Base-by-base conservation (phyloP, 2,329 filamentous ascomycete species). In the Microthyrium microscopicum region DNA sequence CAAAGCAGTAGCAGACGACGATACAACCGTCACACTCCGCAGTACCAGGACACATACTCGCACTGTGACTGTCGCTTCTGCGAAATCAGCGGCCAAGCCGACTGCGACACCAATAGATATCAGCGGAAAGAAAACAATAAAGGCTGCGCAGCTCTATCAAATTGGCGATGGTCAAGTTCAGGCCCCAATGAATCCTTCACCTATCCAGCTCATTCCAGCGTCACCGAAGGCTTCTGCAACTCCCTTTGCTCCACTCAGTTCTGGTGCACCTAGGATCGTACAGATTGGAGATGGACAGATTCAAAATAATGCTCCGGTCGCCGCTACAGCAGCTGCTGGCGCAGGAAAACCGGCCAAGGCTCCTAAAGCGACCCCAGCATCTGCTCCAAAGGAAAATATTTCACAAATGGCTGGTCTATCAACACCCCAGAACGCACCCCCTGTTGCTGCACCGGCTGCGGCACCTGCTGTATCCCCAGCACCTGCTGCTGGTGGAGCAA, bases 81-180 rank as follows among this genome's bases (percentile, higher is more conserved):
- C 22, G 27, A 29, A 15, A 15, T 9, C 27, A 17, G 15, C 16
- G 11, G 16, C 11, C 27, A 17, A 11, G 27, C 11, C 27, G 27
- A 29, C 11, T 17, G 27, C 27, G 8, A 8, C 27, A 17, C 9
- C 16, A 8, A 17, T 29, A 8, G 15, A 9, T 5, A 11, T 17
- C 32, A 8, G 6, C 11, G 13, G 17, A 17, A 22, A 7, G 20
- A 4, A 25, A 3, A 6, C 25, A n/a, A 13, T 6, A 21, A 13
- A 28, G 20, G 21, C 22, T 30, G 16, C 20, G 30, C 26, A n/a
- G 7, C 17, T 40, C 12, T 31, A 26, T 6, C 39, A 41, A 21
- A 41, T 39, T 5, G 20, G 27, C 21, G 39, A 41, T 16, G 39
- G 39, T 13, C 39, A 41, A 24, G 33, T 38, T 26, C 39, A 41